These are phyloP conservation scores for Neurospora sp. DNA, from an alignment of 495 filamentous ascomycete species.

Conservation along the genomic window DNA sequence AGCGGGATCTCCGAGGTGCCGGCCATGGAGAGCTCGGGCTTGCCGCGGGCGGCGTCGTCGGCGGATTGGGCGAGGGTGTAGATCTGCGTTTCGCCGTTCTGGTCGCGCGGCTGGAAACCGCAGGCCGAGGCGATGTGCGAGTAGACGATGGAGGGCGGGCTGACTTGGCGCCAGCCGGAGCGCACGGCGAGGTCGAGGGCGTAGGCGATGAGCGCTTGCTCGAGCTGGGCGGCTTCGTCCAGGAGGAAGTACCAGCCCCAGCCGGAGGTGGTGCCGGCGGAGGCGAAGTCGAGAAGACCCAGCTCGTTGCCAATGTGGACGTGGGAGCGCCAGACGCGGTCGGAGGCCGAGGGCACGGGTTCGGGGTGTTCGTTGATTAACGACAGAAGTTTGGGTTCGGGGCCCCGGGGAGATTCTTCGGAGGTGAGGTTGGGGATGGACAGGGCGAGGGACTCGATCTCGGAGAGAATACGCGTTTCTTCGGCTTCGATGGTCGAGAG, in stretches of 20 bases:
- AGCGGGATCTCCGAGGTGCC: conserved; percentile 93
- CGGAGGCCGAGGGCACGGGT: conserved; percentile 36
- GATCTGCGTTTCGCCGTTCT: conserved; percentile 82
- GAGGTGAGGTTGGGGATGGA: conserved; percentile 83
- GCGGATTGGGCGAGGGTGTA: conserved; percentile 60
- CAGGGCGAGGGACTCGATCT: conserved; percentile 66
- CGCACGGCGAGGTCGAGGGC: conserved; percentile 58
- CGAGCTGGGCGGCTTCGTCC: conserved; percentile 80
- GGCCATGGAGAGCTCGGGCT: conserved; percentile 62
- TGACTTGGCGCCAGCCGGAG: conserved; percentile 64
- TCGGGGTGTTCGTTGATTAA: conserved; percentile 72
- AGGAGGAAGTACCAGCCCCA: conserved; percentile 97
- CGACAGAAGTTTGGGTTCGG: conserved; percentile 40
- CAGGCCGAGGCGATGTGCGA: conserved; percentile 81
- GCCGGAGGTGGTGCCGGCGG: conserved; percentile 65
- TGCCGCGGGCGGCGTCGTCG: conserved; percentile 46
- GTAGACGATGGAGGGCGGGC: conserved; percentile 86
- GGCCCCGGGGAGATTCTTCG: conserved; percentile 60
- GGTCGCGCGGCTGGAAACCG: conserved; percentile 88
- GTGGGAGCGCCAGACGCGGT: conserved; percentile 55
- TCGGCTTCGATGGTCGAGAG: conserved; percentile 49
- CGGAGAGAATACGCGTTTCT: conserved; percentile 47
- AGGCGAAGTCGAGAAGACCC: conserved; percentile 73
- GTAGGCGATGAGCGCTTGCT: conserved; percentile 87
- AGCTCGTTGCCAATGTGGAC: conserved; percentile 75